Evolutionary conservation across 2,329 filamentous ascomycete species (phyloP), one percentile per base, ranked within the genome.

Genomic region (Calonectria henricotiae): DNA sequence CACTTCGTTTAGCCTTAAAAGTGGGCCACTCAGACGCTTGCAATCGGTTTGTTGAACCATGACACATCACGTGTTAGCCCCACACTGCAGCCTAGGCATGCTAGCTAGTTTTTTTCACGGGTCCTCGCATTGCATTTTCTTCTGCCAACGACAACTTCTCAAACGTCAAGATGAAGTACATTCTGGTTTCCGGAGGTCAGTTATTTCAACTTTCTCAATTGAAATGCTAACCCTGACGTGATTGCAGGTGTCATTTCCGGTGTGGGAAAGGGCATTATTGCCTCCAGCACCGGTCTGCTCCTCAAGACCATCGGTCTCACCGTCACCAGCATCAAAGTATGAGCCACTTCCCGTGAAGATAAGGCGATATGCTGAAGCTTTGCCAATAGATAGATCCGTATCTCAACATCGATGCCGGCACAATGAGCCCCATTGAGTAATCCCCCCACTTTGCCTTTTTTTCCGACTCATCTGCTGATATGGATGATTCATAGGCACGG

Each of bases 91-190:
- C 32, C 25, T 39, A 58, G 51, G n/a, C 51, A 58, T 58, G 51
- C 51, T 58, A 58, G 51, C 51, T 58, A 58, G 51, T 58, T 58
- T 58, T 58, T 58, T 58, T 58, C 51, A 58, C 51, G 51, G 51
- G 35, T 58, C 20, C 32, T 58, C 51, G 51, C 51, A 58, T 58
- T 35, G 32, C 35, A 58, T 58, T 58, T 58, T 58, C 51, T 39
- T 39, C 51, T 58, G 51, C 35, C 35, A 58, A 58, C 51, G 32
- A 58, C 51, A 58, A 58, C 32, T 58, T 37, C 51, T 23, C 35
- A 43, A 44, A 27, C 55, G 39, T 61, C 55, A 61, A 61, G 25
- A 61, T 61, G 55, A 61, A 61, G 55, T 61, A 61, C 55, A 44
- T 61, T 41, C 55, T 61, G 39, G 55, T 61, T 61, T 43, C 37